phyloP scores from a whole-genome alignment of 164 flowering plant genomes.

The Brasenia schreberi region DNA sequence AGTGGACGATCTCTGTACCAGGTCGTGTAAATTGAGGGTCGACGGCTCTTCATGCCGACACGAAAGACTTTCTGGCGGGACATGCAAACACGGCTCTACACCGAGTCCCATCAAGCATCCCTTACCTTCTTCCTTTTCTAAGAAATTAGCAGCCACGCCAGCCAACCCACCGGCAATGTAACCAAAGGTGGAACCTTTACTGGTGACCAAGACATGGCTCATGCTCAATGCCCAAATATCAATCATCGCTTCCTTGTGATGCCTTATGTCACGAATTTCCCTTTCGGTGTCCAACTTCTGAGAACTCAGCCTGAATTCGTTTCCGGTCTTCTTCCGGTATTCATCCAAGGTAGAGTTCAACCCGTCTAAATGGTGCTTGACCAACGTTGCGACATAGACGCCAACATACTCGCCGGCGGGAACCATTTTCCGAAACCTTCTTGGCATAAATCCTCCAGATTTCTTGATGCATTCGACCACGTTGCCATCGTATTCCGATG shows the following conservation, averaged over 20 bases:
- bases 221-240: not conserved
- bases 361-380: not conserved
- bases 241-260: not conserved
- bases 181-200: not conserved
- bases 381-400: not conserved
- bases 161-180: not conserved
- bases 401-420: not conserved
- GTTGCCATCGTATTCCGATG: not conserved
- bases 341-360: not conserved
- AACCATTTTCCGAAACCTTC: not conserved
- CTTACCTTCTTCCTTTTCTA: not conserved
- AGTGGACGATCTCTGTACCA: too few species aligned
- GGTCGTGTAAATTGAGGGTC: not conserved
- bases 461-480: not conserved
- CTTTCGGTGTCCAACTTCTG: not conserved
- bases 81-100: not conserved
- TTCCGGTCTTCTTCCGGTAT: not conserved
- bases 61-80: not conserved
- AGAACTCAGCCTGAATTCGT: not conserved
- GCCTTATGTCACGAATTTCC: not conserved
- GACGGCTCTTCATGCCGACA: not conserved
- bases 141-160: not conserved
- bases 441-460: not conserved
- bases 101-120: not conserved
- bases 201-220: slow-evolving; percentile 2